Percentiles rank a stretch among this genome's conserved stretches.
These are phyloP conservation scores for Drechslera avenae DNA, from an alignment of 2,329 filamentous ascomycete species.

Conservation along the genomic window DNA sequence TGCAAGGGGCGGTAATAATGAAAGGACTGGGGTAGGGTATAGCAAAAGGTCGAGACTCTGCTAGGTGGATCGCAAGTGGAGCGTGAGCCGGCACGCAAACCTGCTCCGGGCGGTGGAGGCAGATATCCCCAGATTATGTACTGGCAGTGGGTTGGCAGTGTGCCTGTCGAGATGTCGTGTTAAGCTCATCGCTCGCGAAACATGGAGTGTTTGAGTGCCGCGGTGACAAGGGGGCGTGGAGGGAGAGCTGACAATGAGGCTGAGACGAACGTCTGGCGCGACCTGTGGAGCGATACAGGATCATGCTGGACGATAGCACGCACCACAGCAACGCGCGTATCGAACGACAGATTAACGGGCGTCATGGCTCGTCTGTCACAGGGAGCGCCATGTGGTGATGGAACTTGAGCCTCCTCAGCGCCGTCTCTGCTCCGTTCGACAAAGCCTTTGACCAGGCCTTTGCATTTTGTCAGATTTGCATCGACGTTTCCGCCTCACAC, in stretches of 20 bases:
- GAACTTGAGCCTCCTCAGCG: slow-evolving; percentile 9
- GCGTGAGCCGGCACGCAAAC: slow-evolving; percentile 13
- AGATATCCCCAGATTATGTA: slow-evolving; percentile 14
- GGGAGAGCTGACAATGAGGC: slow-evolving; percentile 4
- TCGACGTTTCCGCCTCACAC: neutral
- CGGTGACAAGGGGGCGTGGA: slow-evolving; percentile 3
- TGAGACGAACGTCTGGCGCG: slow-evolving; percentile 18
- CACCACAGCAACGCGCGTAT: slow-evolving; percentile 12
- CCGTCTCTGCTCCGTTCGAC: slow-evolving; percentile 8
- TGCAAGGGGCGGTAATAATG: slow-evolving; percentile 18
- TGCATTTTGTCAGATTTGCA: neutral
- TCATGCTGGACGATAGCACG: slow-evolving; percentile 9
- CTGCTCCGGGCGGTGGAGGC: slow-evolving; percentile 4
- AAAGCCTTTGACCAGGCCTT: slow-evolving; percentile 2
- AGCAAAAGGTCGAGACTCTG: slow-evolving; percentile 15
- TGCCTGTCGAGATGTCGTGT: slow-evolving; percentile 2
- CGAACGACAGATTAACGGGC: slow-evolving; percentile 7
- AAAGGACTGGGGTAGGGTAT: slow-evolving; percentile 12
- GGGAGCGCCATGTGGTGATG: slow-evolving; percentile 8
- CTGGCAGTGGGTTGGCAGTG: neutral
- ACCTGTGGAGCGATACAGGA: slow-evolving; percentile 9
- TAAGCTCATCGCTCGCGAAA: slow-evolving; percentile 11
- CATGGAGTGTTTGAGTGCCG: slow-evolving; percentile 7
- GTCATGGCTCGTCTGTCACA: slow-evolving; percentile 3
- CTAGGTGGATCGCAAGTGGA: slow-evolving; percentile 8